phyloP scores from a whole-genome alignment of 805 yeast genomes.

The Candida insectalens region DNA sequence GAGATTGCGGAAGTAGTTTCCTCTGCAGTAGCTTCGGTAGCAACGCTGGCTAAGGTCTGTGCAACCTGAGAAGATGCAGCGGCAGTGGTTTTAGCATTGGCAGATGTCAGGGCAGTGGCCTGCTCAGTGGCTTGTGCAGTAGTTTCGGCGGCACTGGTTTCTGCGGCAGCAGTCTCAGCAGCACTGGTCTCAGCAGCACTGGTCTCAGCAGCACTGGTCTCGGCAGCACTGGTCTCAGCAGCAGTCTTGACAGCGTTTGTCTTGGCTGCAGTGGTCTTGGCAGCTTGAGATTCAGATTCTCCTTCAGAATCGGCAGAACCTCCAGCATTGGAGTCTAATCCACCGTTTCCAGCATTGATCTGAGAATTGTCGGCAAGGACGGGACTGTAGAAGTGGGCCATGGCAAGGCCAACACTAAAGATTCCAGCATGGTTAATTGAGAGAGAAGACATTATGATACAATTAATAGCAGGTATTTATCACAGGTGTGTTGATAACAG shows the following conservation, averaged over 20 bases:
- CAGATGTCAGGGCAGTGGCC: constrained; percentile 1
- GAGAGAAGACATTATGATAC: no score
- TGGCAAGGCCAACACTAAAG: not conserved
- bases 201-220: constrained; percentile 2
- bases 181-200: constrained; percentile 3
- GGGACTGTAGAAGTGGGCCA: not conserved
- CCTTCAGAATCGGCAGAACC: not conserved
- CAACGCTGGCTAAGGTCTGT: constrained; percentile 1
- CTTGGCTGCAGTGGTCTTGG: not conserved
- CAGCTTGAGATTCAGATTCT: not conserved
- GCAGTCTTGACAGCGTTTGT: not conserved
- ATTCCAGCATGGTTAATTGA: not conserved
- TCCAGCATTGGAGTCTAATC: constrained; percentile 8
- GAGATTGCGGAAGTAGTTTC: constrained; percentile 1
- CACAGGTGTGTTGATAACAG: no score
- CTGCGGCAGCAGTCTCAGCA: constrained; percentile 3
- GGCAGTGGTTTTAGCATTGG: constrained; percentile 3
- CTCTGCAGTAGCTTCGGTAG: constrained; percentile 1
- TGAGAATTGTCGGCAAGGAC: not conserved
- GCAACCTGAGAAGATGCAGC: constrained; percentile 4
- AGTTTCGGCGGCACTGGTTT: constrained; percentile 3
- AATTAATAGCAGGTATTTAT: no score
- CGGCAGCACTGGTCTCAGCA: not conserved
- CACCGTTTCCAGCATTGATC: constrained; percentile 7
- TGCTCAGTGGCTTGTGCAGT: constrained; percentile 2